These are phyloP conservation scores for Thraustotheca clavata DNA, from an alignment of 352 stramenopile species.

Conservation along the genomic window DNA sequence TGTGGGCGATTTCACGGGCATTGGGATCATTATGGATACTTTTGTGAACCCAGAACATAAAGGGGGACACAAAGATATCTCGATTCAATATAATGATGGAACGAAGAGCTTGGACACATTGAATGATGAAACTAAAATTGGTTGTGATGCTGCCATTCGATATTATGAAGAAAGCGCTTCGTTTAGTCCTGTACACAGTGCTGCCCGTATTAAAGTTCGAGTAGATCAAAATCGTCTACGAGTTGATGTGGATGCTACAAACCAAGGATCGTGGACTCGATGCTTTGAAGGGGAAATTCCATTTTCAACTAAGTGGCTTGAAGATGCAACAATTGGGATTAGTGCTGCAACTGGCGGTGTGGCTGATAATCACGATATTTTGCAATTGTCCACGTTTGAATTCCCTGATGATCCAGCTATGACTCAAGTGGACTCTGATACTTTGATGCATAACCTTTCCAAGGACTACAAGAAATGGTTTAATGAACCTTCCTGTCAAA, in stretches of 20 bases:
- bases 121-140: constrained; percentile 51
- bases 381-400: constrained; percentile 28
- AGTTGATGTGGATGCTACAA: constrained; percentile 59
- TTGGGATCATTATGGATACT: constrained; percentile 77
- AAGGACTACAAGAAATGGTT: constrained; percentile 82
- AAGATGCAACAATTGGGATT: constrained; percentile 53
- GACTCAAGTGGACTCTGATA: constrained; percentile 46
- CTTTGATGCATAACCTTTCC: constrained; percentile 68
- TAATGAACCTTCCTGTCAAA: constrained; percentile 63
- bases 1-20: constrained; percentile 57
- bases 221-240: constrained; percentile 45
- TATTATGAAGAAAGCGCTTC: constrained; percentile 70
- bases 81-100: constrained; percentile 73
- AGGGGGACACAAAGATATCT: constrained; percentile 78
- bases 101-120: constrained; percentile 55
- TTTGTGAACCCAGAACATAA: constrained; percentile 79
- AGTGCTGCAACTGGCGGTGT: constrained; percentile 65
- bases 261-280: constrained; percentile 46
- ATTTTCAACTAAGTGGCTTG: constrained; percentile 57
- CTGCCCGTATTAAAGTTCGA: constrained; percentile 70
- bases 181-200: constrained; percentile 75
- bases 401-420: constrained; percentile 41
- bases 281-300: constrained; percentile 59
- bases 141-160: constrained; percentile 67
- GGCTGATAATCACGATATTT: constrained; percentile 75